These are phyloP conservation scores for Pyrenula aspistea DNA, from an alignment of 495 filamentous ascomycete genomes.

Conservation along the genomic window DNA sequence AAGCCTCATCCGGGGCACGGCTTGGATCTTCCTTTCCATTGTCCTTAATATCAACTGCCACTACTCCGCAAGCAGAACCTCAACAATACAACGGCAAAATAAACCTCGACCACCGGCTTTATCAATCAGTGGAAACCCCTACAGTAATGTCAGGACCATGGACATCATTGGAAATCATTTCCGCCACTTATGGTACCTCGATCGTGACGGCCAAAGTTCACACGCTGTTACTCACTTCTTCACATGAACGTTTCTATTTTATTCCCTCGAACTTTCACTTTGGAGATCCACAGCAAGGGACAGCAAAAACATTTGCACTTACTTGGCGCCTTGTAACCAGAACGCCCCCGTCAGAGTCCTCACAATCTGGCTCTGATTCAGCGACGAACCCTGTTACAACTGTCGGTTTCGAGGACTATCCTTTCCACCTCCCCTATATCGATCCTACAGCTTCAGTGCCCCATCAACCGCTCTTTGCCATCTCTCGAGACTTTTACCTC, in stretches of 20 bases:
- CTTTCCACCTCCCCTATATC: not conserved
- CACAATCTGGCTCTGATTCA: not conserved
- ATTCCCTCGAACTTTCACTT: not conserved
- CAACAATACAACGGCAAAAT: not conserved
- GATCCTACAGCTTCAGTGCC: not conserved
- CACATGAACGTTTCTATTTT: not conserved
- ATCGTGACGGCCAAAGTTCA: not conserved
- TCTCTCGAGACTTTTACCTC: not conserved
- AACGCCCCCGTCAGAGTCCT: not conserved
- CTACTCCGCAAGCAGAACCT: not conserved
- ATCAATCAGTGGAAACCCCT: not conserved
- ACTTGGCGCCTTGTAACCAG: not conserved
- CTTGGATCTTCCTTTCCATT: not conserved
- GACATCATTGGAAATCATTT: not conserved
- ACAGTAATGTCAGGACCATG: not conserved
- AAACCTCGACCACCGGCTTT: not conserved
- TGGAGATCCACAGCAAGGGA: not conserved
- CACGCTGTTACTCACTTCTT: not conserved
- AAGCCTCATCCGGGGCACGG: not conserved
- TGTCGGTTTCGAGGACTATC: not conserved
- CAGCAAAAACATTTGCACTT: not conserved
- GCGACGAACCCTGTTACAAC: not conserved
- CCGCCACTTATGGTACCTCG: not conserved
- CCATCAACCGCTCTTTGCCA: not conserved
- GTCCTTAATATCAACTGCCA: not conserved